Percentiles rank a stretch among this genome's conserved stretches.
These are phyloP conservation scores for Coccinonectria pachysandricola DNA, from an alignment of 2,329 filamentous ascomycete genomes.

Conservation along the genomic window DNA sequence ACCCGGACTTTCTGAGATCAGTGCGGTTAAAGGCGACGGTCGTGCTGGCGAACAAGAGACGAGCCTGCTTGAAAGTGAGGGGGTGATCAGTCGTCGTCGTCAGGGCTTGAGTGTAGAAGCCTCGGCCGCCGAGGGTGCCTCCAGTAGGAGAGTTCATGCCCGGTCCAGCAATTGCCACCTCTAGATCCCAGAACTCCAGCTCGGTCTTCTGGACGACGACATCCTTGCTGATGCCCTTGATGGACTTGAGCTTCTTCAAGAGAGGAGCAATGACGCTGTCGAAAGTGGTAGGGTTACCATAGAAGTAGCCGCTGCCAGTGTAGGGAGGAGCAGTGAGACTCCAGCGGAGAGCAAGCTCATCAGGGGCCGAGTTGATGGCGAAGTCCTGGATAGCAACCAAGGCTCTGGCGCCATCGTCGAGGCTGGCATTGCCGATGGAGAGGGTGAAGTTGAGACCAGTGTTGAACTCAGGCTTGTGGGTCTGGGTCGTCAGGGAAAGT, in stretches of 20 bases:
- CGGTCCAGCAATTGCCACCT: conserved; percentile 8
- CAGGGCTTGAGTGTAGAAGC: conserved; percentile 14
- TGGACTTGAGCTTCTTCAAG: conserved; percentile 5
- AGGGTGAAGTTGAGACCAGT: conserved; percentile 15
- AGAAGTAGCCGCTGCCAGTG: conserved; percentile 14
- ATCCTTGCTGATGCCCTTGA: conserved; percentile 7
- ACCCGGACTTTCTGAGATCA: conserved; percentile 12
- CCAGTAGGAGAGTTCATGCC: conserved; percentile 14
- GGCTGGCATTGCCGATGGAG: conserved; percentile 6
- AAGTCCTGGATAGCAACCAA: conserved; percentile 15
- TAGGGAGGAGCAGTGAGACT: conserved; percentile 8
- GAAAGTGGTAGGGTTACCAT: conserved; percentile 13
- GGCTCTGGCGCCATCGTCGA: conserved; percentile 9
- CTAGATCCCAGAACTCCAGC: conserved; percentile 14
- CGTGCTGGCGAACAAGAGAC: conserved; percentile 9
- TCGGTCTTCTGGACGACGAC: conserved; percentile 9
- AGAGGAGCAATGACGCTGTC: conserved; percentile 10
- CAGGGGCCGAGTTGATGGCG: conserved; percentile 6
- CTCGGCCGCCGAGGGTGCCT: conserved; percentile 11
- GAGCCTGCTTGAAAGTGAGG: conserved; percentile 11
- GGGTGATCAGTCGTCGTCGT: conserved; percentile 14
- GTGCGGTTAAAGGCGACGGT: conserved; percentile 15
- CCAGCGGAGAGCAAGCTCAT: conserved; percentile 15
- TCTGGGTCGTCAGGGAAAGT: conserved; percentile 14
- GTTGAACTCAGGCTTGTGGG: conserved; percentile 11